Conservation (phyloP, 768 basidiomycete genomes). For the Trametes maxima region DNA sequence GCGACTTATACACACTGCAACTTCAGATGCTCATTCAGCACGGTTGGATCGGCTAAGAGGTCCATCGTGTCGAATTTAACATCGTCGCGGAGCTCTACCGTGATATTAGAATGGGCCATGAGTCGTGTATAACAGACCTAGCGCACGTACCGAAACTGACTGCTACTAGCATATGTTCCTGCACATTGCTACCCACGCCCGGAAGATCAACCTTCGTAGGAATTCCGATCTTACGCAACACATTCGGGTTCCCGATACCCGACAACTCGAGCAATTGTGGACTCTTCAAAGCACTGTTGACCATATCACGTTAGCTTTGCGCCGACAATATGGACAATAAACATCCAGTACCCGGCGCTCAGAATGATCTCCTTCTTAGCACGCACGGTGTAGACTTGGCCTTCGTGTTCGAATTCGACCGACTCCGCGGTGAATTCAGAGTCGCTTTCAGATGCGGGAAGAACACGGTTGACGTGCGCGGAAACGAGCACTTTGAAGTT, state of each 20-base stretch:
- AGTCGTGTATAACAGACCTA: too few relatives aligned
- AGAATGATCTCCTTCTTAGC: conserved; percentile 53
- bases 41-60: conserved; percentile 31
- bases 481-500: conserved; percentile 35
- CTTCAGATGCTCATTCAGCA: conserved; percentile 33
- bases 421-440: conserved; percentile 44
- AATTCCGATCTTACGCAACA: conserved; percentile 45
- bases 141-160: conserved; percentile 31
- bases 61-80: conserved; percentile 35
- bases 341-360: conserved; percentile 19
- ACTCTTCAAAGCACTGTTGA: conserved; percentile 20
- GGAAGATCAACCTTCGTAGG: conserved; percentile 42
- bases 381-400: conserved; percentile 36
- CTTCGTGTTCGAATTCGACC: conserved; percentile 45
- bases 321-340: not conserved
- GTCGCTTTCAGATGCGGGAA: conserved; percentile 13
- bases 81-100: conserved; percentile 35
- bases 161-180: conserved; percentile 45
- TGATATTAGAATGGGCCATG: not conserved
- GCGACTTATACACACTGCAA: conserved; percentile 35
- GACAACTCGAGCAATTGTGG: conserved; percentile 59
- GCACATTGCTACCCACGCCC: conserved; percentile 57
- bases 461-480: conserved; percentile 35
- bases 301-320: too few relatives aligned
- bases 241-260: conserved; percentile 50